These are phyloP conservation scores for Mrakia gelida DNA, from an alignment of 768 basidiomycete genomes.

Conservation along the genomic window DNA sequence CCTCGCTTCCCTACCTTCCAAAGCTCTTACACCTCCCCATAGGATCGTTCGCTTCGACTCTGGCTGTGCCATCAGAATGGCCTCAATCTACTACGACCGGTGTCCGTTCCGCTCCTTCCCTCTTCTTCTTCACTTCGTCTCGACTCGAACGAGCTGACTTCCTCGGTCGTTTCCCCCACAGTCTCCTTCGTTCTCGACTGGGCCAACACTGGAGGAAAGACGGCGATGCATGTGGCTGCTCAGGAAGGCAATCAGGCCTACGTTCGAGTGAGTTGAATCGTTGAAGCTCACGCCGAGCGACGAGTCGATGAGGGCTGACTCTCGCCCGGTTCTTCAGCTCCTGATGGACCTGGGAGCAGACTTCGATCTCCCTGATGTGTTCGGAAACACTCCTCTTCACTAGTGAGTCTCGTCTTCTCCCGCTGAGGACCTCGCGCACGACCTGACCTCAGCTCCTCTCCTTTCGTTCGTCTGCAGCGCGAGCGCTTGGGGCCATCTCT, in stretches of 20 bases:
- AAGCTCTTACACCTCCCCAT: slow-evolving; percentile 51
- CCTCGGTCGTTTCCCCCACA: neutral
- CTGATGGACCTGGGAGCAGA: slow-evolving; percentile 87
- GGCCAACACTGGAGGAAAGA: slow-evolving; percentile 85
- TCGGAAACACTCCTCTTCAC: slow-evolving; percentile 88
- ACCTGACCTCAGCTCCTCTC: slow-evolving; percentile 32
- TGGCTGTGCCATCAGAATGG: slow-evolving; percentile 72
- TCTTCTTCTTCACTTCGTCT: neutral
- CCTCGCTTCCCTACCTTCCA: slow-evolving; percentile 73
- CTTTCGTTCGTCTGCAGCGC: slow-evolving; percentile 35
- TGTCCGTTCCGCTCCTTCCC: slow-evolving; percentile 41
- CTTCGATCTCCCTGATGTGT: slow-evolving; percentile 79
- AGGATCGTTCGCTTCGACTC: slow-evolving; percentile 38
- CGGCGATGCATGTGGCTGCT: slow-evolving; percentile 81
- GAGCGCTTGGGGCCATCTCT: slow-evolving; percentile 43
- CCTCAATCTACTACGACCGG: slow-evolving; percentile 75
- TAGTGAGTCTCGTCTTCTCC: slow-evolving; percentile 58
- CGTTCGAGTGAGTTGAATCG: slow-evolving; percentile 62
- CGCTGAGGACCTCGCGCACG: neutral
- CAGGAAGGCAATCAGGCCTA: slow-evolving; percentile 85
- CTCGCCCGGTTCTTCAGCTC: slow-evolving; percentile 55
- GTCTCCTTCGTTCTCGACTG: slow-evolving; percentile 80
- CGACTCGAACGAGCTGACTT: neutral
- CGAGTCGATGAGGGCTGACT: neutral
- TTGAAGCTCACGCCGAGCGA: no score